Evolutionary conservation across 176 grass and related monocot species (phyloP).

Genomic region (Musa troglodytarum): DNA sequence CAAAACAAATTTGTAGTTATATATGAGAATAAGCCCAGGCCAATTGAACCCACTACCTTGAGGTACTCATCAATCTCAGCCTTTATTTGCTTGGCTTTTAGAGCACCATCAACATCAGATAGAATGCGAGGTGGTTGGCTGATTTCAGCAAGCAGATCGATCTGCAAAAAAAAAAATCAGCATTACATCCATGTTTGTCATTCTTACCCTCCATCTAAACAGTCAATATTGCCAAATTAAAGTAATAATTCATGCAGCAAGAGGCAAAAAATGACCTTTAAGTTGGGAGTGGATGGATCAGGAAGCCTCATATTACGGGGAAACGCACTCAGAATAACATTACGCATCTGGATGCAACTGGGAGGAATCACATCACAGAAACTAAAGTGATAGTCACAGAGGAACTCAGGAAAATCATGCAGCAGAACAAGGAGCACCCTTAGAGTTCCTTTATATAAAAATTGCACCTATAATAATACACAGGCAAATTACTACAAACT

Average conservation of each 20-base stretch:
- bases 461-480: slow-evolving; percentile 41
- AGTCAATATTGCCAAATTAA: background rate
- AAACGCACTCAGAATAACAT: slow-evolving; percentile 95
- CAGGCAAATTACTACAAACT: background rate
- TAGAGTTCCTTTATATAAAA: slow-evolving; percentile 89
- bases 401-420: slow-evolving; percentile 96
- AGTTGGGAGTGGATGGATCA: slow-evolving; percentile 89
- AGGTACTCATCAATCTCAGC: slow-evolving; percentile 88
- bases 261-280: slow-evolving; percentile 52
- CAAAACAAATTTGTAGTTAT: too few relatives aligned
- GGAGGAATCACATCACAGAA: slow-evolving; percentile 95
- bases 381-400: slow-evolving; percentile 95
- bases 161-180: slow-evolving; percentile 33
- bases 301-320: slow-evolving; percentile 98
- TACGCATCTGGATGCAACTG: slow-evolving; percentile 96
- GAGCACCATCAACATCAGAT: slow-evolving; percentile 70
- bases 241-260: background rate
- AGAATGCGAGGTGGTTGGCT: slow-evolving; percentile 68
- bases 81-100: slow-evolving; percentile 89
- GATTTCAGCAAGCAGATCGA: slow-evolving; percentile 93
- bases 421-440: slow-evolving; percentile 85
- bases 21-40: background rate
- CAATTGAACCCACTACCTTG: slow-evolving; percentile 40
- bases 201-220: background rate
- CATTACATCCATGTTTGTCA: background rate